These are phyloP conservation scores for Penicillium turbatum DNA, from an alignment of 495 filamentous ascomycete genomes.

Conservation along the genomic window DNA sequence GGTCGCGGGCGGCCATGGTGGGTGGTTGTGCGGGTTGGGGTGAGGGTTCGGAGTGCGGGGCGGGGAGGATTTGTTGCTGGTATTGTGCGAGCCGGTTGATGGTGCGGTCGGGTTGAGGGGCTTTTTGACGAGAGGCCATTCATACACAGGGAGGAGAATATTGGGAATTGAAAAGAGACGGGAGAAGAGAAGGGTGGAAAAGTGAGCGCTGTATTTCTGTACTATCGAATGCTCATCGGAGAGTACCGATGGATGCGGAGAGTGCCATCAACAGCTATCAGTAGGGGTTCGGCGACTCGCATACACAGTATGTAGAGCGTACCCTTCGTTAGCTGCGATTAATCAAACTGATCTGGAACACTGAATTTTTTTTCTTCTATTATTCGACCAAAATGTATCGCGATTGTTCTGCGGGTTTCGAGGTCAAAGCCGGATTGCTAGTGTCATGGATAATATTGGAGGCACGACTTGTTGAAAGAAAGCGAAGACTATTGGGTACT, in stretches of 20 bases:
- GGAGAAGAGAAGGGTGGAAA: slow-evolving; percentile 4
- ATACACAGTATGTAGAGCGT: not conserved
- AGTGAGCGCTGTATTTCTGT: slow-evolving; percentile 24
- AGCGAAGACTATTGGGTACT: no score
- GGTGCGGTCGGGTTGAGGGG: slow-evolving; percentile 24
- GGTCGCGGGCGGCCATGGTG: slow-evolving; percentile 51
- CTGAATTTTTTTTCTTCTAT: no score
- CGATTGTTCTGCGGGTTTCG: not conserved
- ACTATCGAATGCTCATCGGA: slow-evolving; percentile 34
- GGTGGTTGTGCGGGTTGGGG: slow-evolving; percentile 18
- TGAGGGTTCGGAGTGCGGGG: slow-evolving; percentile 17
- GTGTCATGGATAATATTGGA: not conserved
- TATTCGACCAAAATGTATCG: no score
- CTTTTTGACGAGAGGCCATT: slow-evolving; percentile 27
- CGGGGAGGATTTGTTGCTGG: slow-evolving; percentile 32
- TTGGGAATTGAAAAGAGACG: not conserved
- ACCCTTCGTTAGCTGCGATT: no score
- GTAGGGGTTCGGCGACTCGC: slow-evolving; percentile 3
- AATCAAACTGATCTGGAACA: no score
- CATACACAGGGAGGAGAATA: slow-evolving; percentile 13
- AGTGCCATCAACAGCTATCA: slow-evolving; percentile 25
- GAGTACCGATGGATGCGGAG: slow-evolving; percentile 42
- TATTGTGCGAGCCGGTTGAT: slow-evolving; percentile 38
- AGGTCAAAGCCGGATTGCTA: not conserved
- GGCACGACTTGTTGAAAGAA: no score